Conservation (phyloP, 2,329 filamentous ascomycete species). For the Xylariales sp. region DNA sequence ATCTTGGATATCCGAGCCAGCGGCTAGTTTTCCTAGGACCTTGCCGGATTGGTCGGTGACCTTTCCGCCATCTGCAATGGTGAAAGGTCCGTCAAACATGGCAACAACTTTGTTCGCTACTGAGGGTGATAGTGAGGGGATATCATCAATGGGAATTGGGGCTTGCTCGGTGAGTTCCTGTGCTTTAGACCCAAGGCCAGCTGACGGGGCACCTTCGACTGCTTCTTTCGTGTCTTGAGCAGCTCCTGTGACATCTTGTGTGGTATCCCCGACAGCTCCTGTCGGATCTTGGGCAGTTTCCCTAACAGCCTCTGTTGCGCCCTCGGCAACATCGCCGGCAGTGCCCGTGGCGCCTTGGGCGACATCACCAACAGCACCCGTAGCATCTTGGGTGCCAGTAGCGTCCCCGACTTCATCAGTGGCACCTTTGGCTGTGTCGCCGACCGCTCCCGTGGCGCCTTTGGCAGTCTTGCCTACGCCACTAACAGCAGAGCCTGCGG, state of each 20-base stretch:
- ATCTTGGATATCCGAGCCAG: constrained; percentile 48
- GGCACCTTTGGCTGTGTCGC: constrained; percentile 41
- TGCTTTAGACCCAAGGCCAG: constrained; percentile 38
- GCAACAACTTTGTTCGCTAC: constrained; percentile 55
- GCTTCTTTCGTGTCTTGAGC: constrained; percentile 37
- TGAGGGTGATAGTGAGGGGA: constrained; percentile 58
- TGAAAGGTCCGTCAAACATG: constrained; percentile 62
- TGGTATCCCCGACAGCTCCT: constrained; percentile 37
- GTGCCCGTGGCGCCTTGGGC: constrained; percentile 34
- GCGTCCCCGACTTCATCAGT: constrained; percentile 44
- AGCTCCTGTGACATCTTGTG: constrained; percentile 38
- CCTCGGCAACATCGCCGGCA: constrained; percentile 39
- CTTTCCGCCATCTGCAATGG: constrained; percentile 65
- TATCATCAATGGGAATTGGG: constrained; percentile 48
- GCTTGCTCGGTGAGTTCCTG: constrained; percentile 39
- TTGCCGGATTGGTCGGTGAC: constrained; percentile 68
- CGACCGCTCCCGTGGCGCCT: constrained; percentile 38
- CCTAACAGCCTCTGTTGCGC: constrained; percentile 35
- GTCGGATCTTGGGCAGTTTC: constrained; percentile 37
- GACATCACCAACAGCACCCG: constrained; percentile 39
- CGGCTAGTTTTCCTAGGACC: constrained; percentile 61
- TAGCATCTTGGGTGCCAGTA: constrained; percentile 41
- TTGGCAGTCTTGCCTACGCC: constrained; percentile 24
- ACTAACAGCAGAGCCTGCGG: constrained; percentile 40
- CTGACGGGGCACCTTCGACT: constrained; percentile 36